Conservation (phyloP, 352 stramenopile species). For the Phytophthora fragariaefolia region DNA sequence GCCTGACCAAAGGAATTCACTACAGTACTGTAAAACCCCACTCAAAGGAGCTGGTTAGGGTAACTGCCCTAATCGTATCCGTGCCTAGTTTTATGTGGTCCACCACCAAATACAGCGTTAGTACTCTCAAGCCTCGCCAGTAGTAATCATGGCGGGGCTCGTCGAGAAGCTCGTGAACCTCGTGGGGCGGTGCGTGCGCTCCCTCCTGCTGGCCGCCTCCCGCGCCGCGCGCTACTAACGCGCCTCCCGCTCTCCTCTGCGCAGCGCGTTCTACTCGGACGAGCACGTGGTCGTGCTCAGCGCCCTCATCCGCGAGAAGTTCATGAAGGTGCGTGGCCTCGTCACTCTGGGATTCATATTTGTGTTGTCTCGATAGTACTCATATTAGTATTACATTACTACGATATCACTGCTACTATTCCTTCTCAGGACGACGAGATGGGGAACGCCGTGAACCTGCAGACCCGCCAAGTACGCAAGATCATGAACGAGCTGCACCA, state of each 20-base stretch:
- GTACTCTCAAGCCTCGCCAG: not conserved
- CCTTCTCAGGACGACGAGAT: slow-evolving; percentile 83
- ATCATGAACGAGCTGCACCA: slow-evolving; percentile 91
- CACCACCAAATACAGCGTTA: too few relatives aligned
- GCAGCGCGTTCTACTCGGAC: slow-evolving; percentile 89
- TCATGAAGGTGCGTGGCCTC: slow-evolving; percentile 75
- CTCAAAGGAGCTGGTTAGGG: too few relatives aligned
- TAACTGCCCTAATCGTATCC: too few relatives aligned
- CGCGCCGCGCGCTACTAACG: not conserved
- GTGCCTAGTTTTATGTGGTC: too few relatives aligned
- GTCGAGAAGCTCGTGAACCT: slow-evolving; percentile 90
- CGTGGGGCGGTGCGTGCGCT: slow-evolving; percentile 64
- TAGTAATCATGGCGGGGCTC: slow-evolving; percentile 69
- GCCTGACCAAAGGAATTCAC: too few relatives aligned
- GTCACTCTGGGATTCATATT: not conserved
- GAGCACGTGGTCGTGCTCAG: slow-evolving; percentile 89
- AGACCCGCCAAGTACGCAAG: slow-evolving; percentile 89
- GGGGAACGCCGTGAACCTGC: slow-evolving; percentile 87
- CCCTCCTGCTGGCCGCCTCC: too few relatives aligned
- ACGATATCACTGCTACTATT: not conserved
- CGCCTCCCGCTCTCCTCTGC: not conserved
- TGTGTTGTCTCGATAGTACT: slow-evolving; percentile 6
- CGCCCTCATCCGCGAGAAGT: slow-evolving; percentile 87
- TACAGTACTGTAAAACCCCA: too few relatives aligned
- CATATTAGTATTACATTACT: not conserved